Evolutionary conservation across 768 basidiomycete species (phyloP).

Genomic region (Boletellus ananiceps): DNA sequence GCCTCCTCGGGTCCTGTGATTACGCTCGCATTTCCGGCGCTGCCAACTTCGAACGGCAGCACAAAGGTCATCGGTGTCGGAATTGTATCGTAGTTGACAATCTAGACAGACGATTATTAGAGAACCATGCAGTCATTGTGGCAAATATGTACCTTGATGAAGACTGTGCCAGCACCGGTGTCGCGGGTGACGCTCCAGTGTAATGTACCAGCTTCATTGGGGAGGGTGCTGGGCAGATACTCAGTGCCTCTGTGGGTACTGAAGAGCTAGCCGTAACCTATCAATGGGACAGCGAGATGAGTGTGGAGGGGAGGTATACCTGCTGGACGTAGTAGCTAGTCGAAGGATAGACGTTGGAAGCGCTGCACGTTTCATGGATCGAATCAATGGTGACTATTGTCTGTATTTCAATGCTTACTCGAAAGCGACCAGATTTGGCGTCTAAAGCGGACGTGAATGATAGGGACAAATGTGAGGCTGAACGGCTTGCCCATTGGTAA

Average conservation of each 20-base stretch:
- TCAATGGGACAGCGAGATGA: not conserved
- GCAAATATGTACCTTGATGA: constrained; percentile 48
- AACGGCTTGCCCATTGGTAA: constrained; percentile 45
- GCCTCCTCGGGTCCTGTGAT: constrained; percentile 45
- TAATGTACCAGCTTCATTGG: constrained; percentile 41
- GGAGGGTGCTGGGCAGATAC: constrained; percentile 61
- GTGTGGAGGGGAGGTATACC: constrained; percentile 26
- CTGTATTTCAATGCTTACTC: constrained; percentile 40
- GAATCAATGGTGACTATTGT: not conserved
- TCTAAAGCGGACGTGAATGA: constrained; percentile 20
- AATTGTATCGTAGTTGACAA: constrained; percentile 47
- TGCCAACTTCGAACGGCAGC: constrained; percentile 50
- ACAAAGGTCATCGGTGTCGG: constrained; percentile 45
- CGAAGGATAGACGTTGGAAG: constrained; percentile 51
- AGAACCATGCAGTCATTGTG: not conserved
- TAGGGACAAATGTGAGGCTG: constrained; percentile 17
- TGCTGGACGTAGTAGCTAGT: constrained; percentile 62
- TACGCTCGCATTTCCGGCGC: constrained; percentile 43
- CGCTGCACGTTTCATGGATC: constrained; percentile 30
- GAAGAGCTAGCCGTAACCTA: constrained; percentile 44
- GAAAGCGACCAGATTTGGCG: constrained; percentile 57
- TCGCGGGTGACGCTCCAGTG: constrained; percentile 57
- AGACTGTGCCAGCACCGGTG: constrained; percentile 30
- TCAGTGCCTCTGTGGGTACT: constrained; percentile 56
- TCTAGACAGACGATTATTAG: constrained; percentile 28